These are phyloP conservation scores for Myriosclerotinia curreyana DNA, from an alignment of 2,329 filamentous ascomycete genomes.

Conservation along the genomic window DNA sequence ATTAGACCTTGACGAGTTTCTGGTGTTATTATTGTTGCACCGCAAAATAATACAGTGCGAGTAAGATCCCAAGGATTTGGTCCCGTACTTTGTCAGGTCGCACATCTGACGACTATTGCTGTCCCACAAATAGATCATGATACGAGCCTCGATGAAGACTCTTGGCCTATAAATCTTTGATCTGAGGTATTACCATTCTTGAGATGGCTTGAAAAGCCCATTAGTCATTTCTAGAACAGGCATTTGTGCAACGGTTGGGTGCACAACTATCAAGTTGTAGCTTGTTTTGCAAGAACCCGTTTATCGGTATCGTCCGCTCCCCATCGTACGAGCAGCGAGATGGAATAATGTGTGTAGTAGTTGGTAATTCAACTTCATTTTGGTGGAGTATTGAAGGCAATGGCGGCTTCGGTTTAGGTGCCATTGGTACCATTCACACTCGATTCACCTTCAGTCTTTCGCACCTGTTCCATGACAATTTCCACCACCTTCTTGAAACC, in stretches of 20 bases:
- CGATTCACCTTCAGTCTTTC: slow-evolving; percentile 37
- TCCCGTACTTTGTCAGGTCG: slow-evolving; percentile 16
- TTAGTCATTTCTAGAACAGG: slow-evolving; percentile 10
- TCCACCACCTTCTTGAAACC: slow-evolving; percentile 73
- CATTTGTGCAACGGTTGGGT: slow-evolving; percentile 10
- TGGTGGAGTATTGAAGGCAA: not conserved
- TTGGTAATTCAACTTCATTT: not conserved
- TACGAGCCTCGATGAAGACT: slow-evolving; percentile 9
- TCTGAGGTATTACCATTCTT: slow-evolving; percentile 9
- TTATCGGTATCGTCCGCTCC: slow-evolving; percentile 13
- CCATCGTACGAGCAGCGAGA: slow-evolving; percentile 1
- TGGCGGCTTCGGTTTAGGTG: slow-evolving; percentile 4
- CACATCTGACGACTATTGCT: slow-evolving; percentile 20
- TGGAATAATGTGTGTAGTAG: slow-evolving; percentile 3
- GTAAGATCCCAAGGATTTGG: slow-evolving; percentile 21
- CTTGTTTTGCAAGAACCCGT: slow-evolving; percentile 8
- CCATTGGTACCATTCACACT: slow-evolving; percentile 23
- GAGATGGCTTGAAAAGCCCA: slow-evolving; percentile 1
- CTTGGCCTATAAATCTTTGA: slow-evolving; percentile 10
- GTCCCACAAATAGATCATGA: slow-evolving; percentile 13
- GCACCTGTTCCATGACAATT: slow-evolving; percentile 58
- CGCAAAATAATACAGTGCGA: slow-evolving; percentile 2
- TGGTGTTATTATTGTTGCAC: slow-evolving; percentile 7
- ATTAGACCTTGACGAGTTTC: slow-evolving; percentile 1
- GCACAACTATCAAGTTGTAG: slow-evolving; percentile 19